phyloP scores from a whole-genome alignment of 2,329 filamentous ascomycete genomes.

The Metarhizium rileyi region DNA sequence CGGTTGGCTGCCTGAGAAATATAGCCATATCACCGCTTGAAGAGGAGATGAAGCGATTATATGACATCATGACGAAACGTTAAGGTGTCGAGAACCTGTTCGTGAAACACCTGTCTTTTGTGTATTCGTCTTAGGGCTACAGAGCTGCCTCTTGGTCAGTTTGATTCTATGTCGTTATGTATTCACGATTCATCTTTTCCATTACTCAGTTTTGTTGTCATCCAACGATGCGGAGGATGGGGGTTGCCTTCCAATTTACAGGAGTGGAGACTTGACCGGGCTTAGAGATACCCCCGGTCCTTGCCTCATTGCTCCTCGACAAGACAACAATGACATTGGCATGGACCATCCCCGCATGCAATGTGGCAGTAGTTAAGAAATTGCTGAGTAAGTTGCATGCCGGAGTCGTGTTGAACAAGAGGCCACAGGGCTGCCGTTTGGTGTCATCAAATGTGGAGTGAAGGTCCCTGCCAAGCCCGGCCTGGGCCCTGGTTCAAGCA shows the following conservation, averaged over 20 bases:
- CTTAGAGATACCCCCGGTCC: not conserved
- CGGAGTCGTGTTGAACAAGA: not conserved
- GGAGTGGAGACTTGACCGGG: not conserved
- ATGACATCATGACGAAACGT: no score
- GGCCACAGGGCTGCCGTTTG: not conserved
- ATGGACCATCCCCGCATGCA: not conserved
- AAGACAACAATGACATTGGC: not conserved
- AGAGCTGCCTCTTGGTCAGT: no score
- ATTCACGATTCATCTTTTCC: no score
- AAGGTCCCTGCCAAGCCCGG: not conserved
- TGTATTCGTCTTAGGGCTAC: no score
- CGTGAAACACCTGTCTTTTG: no score
- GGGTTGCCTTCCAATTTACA: not conserved
- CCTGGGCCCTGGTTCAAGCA: not conserved
- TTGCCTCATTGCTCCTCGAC: not conserved
- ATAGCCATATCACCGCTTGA: no score
- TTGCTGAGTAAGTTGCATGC: not conserved
- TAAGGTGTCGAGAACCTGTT: no score
- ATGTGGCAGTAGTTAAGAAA: not conserved
- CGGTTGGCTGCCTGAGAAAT: no score
- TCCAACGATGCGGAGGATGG: not conserved
- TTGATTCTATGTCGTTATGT: no score
- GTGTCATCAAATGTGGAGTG: not conserved
- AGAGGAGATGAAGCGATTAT: no score
- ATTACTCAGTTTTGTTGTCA: no score